Base-by-base conservation (phyloP, 768 basidiomycete genomes). In the Agaricus subrufescens region DNA sequence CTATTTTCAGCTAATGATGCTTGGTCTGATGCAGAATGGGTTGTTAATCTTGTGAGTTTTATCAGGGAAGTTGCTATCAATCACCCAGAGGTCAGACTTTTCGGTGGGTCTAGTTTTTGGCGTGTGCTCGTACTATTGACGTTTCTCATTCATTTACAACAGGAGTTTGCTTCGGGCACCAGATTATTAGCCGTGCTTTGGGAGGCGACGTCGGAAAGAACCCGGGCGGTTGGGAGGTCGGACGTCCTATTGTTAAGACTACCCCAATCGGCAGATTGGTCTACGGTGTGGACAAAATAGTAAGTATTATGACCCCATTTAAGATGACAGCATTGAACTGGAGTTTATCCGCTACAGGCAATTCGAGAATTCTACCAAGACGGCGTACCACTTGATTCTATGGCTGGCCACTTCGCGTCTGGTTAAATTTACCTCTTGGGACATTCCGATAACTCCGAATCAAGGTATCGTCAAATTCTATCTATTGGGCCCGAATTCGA, bases 81-180 rank as follows among this genome's bases (percentile, higher is more conserved):
- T 19, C 19, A 19, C 19, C 19, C 19, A 19, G 19, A 19, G 19
- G 19, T 19, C 19, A 19, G 45, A 14, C 25, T 46, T 27, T 81
- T 96, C 34, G 94, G 87, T 85, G 55, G 50, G 70, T 63, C 4
- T 34, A 25, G 12, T 19, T 19, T 19, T 19, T 19, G 19, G 19
- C 29, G 19, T 14, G 5, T 11, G 9, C 5, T 46, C 10, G 10
- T 10, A 27, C 29, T 19, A 27, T 19, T 19, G 19, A 19, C 19
- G 29, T 14, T n/a, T 27, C 45, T 27, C 25, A 26, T 19, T 19
- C 19, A 19, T 19, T 19, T 19, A 4, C 11, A 5, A 4, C 62
- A 89, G 88, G 92, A 0, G 89, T 97, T 47, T 98, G 95, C 68
- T 98, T 94, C 61, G 94, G 91, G 0, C 92, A 94, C 69, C 92